Evolutionary conservation across 352 stramenopile genomes (phyloP).

Genomic region (Globisporangium uncinulatum): DNA sequence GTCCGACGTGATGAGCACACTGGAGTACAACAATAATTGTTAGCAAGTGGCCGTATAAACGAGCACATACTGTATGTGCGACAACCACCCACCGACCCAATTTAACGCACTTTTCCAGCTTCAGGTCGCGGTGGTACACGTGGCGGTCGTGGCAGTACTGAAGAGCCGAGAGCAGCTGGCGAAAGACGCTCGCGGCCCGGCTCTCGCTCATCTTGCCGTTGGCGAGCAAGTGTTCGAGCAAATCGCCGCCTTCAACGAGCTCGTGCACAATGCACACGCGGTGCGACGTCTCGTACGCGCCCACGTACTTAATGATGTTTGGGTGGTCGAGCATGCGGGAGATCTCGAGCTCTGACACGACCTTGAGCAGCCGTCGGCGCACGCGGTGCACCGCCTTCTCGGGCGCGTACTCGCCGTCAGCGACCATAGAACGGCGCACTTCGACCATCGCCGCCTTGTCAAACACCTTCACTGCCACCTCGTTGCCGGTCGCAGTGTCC

Average conservation of each 20-base stretch:
- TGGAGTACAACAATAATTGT: slow-evolving; percentile 2
- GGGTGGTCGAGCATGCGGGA: slow-evolving; percentile 60
- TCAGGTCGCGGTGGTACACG: slow-evolving; percentile 94
- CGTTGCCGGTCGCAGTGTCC: slow-evolving; percentile 33
- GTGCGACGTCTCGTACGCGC: slow-evolving; percentile 74
- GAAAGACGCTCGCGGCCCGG: slow-evolving; percentile 47
- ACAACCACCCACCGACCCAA: not conserved
- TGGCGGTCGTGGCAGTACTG: slow-evolving; percentile 87
- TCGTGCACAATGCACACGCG: slow-evolving; percentile 78
- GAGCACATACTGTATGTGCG: not conserved
- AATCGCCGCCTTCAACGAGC: slow-evolving; percentile 62
- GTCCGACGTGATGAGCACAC: slow-evolving; percentile 90
- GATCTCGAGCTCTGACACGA: slow-evolving; percentile 83
- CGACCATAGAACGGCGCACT: slow-evolving; percentile 67
- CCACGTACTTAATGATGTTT: slow-evolving; percentile 75
- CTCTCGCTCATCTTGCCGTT: slow-evolving; percentile 68
- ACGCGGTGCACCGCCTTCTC: slow-evolving; percentile 74
- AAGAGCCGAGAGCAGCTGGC: slow-evolving; percentile 90
- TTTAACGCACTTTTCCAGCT: slow-evolving; percentile 89
- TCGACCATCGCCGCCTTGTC: slow-evolving; percentile 82
- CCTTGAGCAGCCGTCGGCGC: slow-evolving; percentile 64
- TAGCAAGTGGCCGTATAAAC: too few relatives aligned
- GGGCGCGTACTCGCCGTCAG: slow-evolving; percentile 41
- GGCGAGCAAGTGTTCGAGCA: slow-evolving; percentile 67
- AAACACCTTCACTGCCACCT: slow-evolving; percentile 79